These are phyloP conservation scores for Wickerhamomyces silvicola DNA, from an alignment of 805 yeast species.

Conservation along the genomic window DNA sequence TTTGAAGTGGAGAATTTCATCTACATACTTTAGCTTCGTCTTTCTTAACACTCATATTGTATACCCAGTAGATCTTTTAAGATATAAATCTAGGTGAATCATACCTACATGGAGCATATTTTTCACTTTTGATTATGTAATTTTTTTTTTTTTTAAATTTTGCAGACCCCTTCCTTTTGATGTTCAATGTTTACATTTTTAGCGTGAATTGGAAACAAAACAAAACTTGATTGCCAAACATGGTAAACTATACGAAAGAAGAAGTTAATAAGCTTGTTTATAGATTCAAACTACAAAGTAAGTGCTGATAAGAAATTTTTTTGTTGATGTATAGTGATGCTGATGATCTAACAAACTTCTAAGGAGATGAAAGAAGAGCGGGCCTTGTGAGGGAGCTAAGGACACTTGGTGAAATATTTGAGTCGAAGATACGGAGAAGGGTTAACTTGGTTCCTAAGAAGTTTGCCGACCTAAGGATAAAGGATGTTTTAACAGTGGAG, in stretches of 20 bases:
- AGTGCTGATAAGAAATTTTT: slow-evolving; percentile 3
- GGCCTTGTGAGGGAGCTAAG: slow-evolving; percentile 10
- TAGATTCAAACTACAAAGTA: slow-evolving; percentile 20
- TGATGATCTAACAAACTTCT: not conserved
- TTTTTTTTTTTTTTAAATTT: slow-evolving; percentile 1
- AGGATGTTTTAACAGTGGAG: slow-evolving; percentile 20
- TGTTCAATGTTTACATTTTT: slow-evolving; percentile 2
- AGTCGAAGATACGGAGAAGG: slow-evolving; percentile 17
- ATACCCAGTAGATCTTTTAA: not conserved
- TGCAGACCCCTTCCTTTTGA: no score
- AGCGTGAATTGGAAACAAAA: not conserved
- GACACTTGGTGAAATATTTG: slow-evolving; percentile 13
- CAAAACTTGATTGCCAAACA: not conserved
- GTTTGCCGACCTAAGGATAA: slow-evolving; percentile 14
- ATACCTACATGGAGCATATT: no score
- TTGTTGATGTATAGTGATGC: not conserved
- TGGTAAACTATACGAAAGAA: slow-evolving; percentile 9
- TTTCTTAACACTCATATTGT: slow-evolving; percentile 1
- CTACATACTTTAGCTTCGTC: not conserved
- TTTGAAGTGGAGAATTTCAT: no score
- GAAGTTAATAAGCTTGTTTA: slow-evolving; percentile 12
- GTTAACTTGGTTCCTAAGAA: slow-evolving; percentile 20
- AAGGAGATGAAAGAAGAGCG: slow-evolving; percentile 16
- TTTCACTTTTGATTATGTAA: not conserved
- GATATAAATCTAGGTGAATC: no score